Percentiles rank a stretch among this genome's conserved stretches.
Evolutionary conservation across 163 green algal species (phyloP).

Genomic region (Scenedesmus sp.): DNA sequence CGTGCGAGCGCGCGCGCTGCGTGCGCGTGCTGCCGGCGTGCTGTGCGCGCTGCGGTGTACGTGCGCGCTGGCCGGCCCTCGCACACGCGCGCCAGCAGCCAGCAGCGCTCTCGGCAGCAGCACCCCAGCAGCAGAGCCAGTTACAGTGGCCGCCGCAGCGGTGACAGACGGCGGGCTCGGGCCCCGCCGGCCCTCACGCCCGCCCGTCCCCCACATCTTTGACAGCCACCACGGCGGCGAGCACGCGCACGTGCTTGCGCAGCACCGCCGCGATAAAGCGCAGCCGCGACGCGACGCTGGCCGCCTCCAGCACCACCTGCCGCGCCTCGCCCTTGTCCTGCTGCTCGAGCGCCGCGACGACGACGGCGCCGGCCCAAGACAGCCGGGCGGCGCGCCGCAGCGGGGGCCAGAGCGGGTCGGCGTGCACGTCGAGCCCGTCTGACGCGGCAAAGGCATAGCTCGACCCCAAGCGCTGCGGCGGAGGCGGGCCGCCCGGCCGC

Average conservation of each 20-base stretch:
- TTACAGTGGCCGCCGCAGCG: constrained; percentile 16
- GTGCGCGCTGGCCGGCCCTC: too few relatives aligned
- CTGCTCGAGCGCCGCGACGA: background rate
- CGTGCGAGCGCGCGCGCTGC: too few relatives aligned
- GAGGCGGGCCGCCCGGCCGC: too few relatives aligned
- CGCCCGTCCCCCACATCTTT: constrained; percentile 5
- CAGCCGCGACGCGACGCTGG: constrained; percentile 34
- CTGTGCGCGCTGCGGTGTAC: too few relatives aligned
- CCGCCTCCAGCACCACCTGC: constrained; percentile 45
- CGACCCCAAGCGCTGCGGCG: background rate
- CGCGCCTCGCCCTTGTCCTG: background rate
- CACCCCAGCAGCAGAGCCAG: background rate
- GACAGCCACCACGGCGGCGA: constrained; percentile 47
- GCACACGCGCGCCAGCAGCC: too few relatives aligned
- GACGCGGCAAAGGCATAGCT: constrained; percentile 38
- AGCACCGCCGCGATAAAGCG: constrained; percentile 13
- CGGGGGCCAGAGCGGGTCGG: constrained; percentile 34
- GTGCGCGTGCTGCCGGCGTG: too few relatives aligned
- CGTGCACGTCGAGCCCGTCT: constrained; percentile 50
- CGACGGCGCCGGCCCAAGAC: constrained; percentile 20
- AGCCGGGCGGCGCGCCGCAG: constrained; percentile 42
- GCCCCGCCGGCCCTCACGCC: background rate
- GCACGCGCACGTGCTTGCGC: constrained; percentile 31
- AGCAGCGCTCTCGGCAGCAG: too few relatives aligned
- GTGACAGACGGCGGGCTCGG: background rate